Conservation (phyloP, 2,329 filamentous ascomycete species). For the Byssoonygena ceratinophila region DNA sequence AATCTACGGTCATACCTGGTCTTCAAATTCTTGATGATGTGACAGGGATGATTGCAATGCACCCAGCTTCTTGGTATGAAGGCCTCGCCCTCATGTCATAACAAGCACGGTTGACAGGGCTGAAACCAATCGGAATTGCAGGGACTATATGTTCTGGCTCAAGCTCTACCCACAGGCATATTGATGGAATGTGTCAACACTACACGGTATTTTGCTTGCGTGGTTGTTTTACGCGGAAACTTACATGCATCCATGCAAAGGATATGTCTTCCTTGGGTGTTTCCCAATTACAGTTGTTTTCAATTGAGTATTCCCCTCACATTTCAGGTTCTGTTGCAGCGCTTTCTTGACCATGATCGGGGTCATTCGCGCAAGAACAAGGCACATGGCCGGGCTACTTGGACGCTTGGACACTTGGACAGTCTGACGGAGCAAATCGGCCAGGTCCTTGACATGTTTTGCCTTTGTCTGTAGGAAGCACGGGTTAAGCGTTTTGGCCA, state of each 20-base stretch:
- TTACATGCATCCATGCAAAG: not conserved
- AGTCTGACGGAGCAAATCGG: conserved; percentile 20
- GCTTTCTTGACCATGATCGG: conserved; percentile 15
- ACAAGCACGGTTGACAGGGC: too few relatives aligned
- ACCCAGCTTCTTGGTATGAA: not conserved
- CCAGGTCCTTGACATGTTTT: conserved; percentile 20
- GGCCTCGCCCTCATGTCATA: not conserved
- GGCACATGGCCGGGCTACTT: conserved; percentile 19
- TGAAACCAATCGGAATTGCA: not conserved
- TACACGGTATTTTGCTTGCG: too few relatives aligned
- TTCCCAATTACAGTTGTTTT: not conserved
- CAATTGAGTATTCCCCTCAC: not conserved
- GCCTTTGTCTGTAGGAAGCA: conserved; percentile 14
- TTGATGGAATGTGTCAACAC: too few relatives aligned
- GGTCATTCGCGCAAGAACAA: conserved; percentile 16
- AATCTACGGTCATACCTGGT: not conserved
- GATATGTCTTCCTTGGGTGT: too few relatives aligned
- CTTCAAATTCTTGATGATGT: not conserved
- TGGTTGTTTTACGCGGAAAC: not conserved
- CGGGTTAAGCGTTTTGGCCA: conserved; percentile 16
- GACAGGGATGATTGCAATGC: not conserved
- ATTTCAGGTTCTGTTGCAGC: not conserved
- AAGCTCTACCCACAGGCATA: too few relatives aligned
- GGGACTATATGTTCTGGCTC: not conserved
- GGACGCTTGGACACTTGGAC: conserved; percentile 21